Conservation (phyloP, 176 grass and related monocot genomes). For the Stipa capillata region DNA sequence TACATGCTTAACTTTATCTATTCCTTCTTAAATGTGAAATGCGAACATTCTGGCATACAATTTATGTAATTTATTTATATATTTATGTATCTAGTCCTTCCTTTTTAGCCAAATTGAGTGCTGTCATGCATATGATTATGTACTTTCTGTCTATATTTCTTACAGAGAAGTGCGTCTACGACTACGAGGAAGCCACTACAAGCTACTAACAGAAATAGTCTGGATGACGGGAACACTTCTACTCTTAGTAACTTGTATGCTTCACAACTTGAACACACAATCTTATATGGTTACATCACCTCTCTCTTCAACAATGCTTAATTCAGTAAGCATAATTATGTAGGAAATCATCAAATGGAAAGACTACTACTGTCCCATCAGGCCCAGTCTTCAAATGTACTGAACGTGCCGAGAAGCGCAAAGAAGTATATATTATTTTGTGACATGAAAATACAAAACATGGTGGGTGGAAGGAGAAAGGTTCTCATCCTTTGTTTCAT, state of each 20-base stretch:
- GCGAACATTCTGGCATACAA: no score
- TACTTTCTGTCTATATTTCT: not conserved
- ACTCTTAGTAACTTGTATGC: slow-evolving; percentile 11
- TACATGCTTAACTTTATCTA: not conserved
- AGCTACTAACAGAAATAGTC: slow-evolving; percentile 12
- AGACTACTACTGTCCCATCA: slow-evolving; percentile 51
- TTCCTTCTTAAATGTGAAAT: no score
- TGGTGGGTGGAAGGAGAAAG: not conserved
- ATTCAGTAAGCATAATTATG: not conserved
- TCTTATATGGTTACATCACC: not conserved
- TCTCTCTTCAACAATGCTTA: not conserved
- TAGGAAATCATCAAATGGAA: slow-evolving; percentile 46
- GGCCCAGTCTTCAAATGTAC: slow-evolving; percentile 69
- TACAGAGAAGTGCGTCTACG: slow-evolving; percentile 30
- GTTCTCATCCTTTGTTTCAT: not conserved
- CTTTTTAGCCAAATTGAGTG: not conserved
- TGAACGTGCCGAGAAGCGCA: slow-evolving; percentile 81
- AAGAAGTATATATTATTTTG: slow-evolving; percentile 54
- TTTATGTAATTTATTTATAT: no score
- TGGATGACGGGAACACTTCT: slow-evolving; percentile 15
- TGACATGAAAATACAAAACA: no score
- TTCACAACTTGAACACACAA: not conserved
- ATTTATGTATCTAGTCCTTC: not conserved
- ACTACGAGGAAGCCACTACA: slow-evolving; percentile 37
- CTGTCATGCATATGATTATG: not conserved